A percentile compares a stretch with the other conserved stretches of the same genome.
phyloP scores from a whole-genome alignment of 345 rosid genomes.

The Aquilaria sinensis region DNA sequence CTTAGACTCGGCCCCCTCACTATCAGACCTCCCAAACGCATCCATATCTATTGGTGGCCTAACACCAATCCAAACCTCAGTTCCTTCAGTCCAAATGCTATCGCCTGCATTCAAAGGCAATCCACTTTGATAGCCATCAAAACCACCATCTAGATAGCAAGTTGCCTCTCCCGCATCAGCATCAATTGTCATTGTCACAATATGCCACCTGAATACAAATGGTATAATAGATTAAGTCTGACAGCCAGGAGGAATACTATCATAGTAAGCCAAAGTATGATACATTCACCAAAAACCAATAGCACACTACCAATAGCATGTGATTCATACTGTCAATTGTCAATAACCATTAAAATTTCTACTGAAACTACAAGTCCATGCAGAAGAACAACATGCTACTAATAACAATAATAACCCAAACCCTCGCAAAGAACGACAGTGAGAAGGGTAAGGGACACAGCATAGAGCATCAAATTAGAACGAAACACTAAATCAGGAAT shows the following conservation, averaged over 20 bases:
- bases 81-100: conserved; percentile 84
- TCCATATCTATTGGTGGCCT: conserved; percentile 92
- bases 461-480: too few species aligned
- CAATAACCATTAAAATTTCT: too few species aligned
- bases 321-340: too few species aligned
- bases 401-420: too few species aligned
- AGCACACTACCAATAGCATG: too few species aligned
- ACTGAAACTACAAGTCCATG: background rate
- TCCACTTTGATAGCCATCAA: conserved; percentile 81
- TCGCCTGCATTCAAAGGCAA: conserved; percentile 55
- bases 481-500: too few species aligned
- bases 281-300: background rate
- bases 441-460: too few species aligned
- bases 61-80: conserved; percentile 93
- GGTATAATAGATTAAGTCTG: background rate
- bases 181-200: conserved; percentile 93
- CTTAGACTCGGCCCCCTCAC: conserved; percentile 97
- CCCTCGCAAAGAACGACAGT: too few species aligned
- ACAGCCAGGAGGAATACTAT: background rate
- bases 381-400: background rate
- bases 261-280: conserved; percentile 1
- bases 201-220: conserved; percentile 79
- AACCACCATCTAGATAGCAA: conserved; percentile 96
- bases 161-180: conserved; percentile 95
- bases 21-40: conserved; percentile 98